Evolutionary conservation across 1,139 yeast species (phyloP), one percentile per base, ranked within the genome.

Genomic region (Hemisphaericaspora xylofermentans): DNA sequence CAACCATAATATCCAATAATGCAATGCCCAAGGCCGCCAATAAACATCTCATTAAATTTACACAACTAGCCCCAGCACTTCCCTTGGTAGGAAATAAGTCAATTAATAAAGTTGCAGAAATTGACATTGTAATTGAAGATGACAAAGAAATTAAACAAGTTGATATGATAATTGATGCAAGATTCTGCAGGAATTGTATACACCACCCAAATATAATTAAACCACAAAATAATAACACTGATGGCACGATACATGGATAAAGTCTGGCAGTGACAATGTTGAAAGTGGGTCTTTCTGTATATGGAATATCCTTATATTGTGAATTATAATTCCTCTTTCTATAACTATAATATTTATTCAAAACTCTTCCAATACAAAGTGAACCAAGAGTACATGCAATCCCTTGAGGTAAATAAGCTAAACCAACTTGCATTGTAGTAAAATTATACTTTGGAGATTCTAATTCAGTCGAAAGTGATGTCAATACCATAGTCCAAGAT

Each of bases 121-220:
- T 52, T 0, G 71, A 49, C 22, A 68, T 54, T 33, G 62, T 49
- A 9, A 61, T 46, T 2, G 70, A 48, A 6, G 65, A 46, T 7
- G 68, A 48, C 42, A 56, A 55, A 2, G 74, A 57, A 16, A 67
- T 49, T 39, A 68, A 46, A 18, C 55, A 49, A 5, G 69, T 58
- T 10, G 68, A 56, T 4, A 69, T 57, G 26, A 66, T 62, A 10
- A 67, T 60, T 7, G 71, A 58, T 10, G 60, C 43, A 6, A 66
- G 53, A 33, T 57, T 53, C 25, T 49, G 46, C 28, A 52, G 48
- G 37, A 43, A 59, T 35, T 69, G 61, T 15, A 69, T 45, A 41
- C 73, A 65, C 74, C 74, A 69, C 2, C 75, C 75, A 49, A 63
- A 69, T 1, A 67, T 61, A 2, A 65, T 19, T n/a, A 63, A 47